Evolutionary conservation across 2,329 filamentous ascomycete species (phyloP).

Genomic region (Talaromyces sp.): DNA sequence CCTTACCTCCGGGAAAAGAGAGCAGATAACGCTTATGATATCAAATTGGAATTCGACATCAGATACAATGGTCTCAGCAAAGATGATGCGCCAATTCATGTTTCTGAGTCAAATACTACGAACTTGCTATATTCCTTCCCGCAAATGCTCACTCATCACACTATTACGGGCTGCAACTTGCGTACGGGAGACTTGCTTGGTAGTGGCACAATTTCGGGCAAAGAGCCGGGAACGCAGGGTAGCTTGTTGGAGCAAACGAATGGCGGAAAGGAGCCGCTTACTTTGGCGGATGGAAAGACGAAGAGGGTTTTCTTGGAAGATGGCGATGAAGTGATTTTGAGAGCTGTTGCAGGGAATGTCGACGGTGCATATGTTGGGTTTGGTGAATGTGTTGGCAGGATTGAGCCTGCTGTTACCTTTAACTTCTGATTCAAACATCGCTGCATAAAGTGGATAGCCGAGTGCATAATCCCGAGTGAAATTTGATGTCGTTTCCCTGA

Average conservation of each 20-base stretch:
- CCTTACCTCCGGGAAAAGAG: slow-evolving; percentile 65
- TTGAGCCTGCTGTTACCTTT: slow-evolving; percentile 49
- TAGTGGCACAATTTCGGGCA: slow-evolving; percentile 75
- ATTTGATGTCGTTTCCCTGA: background rate
- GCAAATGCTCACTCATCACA: slow-evolving; percentile 79
- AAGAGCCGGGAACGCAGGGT: slow-evolving; percentile 58
- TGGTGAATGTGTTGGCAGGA: slow-evolving; percentile 67
- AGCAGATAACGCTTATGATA: slow-evolving; percentile 62
- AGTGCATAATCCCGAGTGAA: background rate
- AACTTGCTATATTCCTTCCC: slow-evolving; percentile 79
- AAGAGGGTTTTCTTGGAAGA: slow-evolving; percentile 71
- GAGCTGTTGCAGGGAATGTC: slow-evolving; percentile 62
- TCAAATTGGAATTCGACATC: slow-evolving; percentile 64
- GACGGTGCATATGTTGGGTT: slow-evolving; percentile 71
- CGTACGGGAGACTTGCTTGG: slow-evolving; percentile 72
- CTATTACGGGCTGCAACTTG: slow-evolving; percentile 72
- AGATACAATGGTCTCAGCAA: slow-evolving; percentile 45
- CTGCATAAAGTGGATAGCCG: background rate
- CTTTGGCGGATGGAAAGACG: slow-evolving; percentile 60
- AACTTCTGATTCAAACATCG: background rate
- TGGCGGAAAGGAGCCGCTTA: slow-evolving; percentile 64
- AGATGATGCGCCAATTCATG: slow-evolving; percentile 48
- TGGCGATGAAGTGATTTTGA: slow-evolving; percentile 67
- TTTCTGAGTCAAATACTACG: slow-evolving; percentile 61
- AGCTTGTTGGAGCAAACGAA: slow-evolving; percentile 71